A percentile compares a stretch with the other conserved stretches of the same genome.
These are phyloP conservation scores for Citrus glauca DNA, from an alignment of 345 rosid species.

Conservation along the genomic window DNA sequence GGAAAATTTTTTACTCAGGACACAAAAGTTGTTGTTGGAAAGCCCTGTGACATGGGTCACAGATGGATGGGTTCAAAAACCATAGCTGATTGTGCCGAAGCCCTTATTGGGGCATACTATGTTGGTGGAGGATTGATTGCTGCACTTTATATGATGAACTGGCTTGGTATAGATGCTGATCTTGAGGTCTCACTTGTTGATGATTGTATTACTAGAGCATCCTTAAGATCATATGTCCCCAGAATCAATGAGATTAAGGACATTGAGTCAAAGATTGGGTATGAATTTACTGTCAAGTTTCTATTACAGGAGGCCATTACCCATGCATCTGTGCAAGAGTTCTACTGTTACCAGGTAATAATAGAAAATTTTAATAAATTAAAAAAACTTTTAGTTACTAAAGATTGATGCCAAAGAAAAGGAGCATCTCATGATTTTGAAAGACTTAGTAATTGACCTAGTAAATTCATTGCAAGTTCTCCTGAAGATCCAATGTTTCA, in stretches of 20 bases:
- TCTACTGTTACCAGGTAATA: slow-evolving; percentile 69
- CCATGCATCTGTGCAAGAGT: slow-evolving; percentile 53
- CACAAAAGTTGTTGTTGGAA: slow-evolving; percentile 46
- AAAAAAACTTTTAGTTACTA: background rate
- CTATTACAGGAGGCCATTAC: slow-evolving; percentile 83
- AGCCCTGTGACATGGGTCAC: slow-evolving; percentile 75
- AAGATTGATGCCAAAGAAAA: background rate
- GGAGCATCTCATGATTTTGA: background rate
- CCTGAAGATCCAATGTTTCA: background rate
- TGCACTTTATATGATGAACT: slow-evolving; percentile 66
- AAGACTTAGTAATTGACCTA: background rate
- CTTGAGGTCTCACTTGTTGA: slow-evolving; percentile 37
- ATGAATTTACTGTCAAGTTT: slow-evolving; percentile 55
- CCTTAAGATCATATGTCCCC: slow-evolving; percentile 41
- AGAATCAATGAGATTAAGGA: slow-evolving; percentile 37
- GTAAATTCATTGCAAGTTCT: background rate
- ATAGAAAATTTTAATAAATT: background rate
- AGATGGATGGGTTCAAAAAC: slow-evolving; percentile 85
- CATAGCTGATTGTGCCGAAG: slow-evolving; percentile 84
- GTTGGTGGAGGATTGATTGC: slow-evolving; percentile 62
- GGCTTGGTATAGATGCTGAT: slow-evolving; percentile 67
- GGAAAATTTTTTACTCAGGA: slow-evolving; percentile 48
- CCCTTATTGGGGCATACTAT: slow-evolving; percentile 76
- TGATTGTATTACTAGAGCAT: slow-evolving; percentile 48
- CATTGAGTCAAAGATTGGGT: slow-evolving; percentile 62